Conservation (phyloP, 2,329 filamentous ascomycete species). For the Elsinoe batatas region DNA sequence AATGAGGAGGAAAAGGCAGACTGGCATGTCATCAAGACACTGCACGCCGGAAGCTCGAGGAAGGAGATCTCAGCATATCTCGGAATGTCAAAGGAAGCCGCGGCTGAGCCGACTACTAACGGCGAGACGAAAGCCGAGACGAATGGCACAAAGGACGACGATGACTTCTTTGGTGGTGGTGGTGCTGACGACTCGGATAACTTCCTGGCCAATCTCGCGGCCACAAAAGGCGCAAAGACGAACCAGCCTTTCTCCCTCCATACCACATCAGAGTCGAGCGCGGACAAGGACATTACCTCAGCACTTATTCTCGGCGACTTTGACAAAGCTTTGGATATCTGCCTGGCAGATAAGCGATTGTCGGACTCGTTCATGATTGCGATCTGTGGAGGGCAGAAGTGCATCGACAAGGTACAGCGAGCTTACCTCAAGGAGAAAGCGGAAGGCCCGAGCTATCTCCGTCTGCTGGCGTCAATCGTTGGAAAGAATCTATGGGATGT, state of each 20-base stretch:
- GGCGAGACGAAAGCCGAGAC: constrained; percentile 43
- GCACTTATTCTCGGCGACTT: constrained; percentile 87
- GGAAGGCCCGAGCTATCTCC: constrained; percentile 80
- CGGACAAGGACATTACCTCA: constrained; percentile 78
- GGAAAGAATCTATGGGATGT: constrained; percentile 97
- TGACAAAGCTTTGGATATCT: constrained; percentile 78
- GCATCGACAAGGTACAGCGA: constrained; percentile 87
- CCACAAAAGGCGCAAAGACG: constrained; percentile 84
- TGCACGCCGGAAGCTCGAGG: constrained; percentile 77
- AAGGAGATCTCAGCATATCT: constrained; percentile 80
- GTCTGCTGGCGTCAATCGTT: constrained; percentile 81
- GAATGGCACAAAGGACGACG: constrained; percentile 27
- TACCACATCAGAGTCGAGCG: constrained; percentile 68
- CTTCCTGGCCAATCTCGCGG: constrained; percentile 74
- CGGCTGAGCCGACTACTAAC: constrained; percentile 34
- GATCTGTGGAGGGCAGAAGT: constrained; percentile 86
- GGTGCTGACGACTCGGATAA: constrained; percentile 60
- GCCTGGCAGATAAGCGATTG: constrained; percentile 68
- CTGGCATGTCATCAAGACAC: constrained; percentile 86
- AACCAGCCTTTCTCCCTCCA: constrained; percentile 91
- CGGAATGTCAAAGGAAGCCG: constrained; percentile 56
- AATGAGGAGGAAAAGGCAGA: constrained; percentile 90
- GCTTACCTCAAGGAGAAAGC: constrained; percentile 79
- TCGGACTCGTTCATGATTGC: constrained; percentile 97
- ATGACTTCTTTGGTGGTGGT: constrained; percentile 63